Conservation (phyloP, 768 basidiomycete species). For the Rhizopogon salebrosus region DNA sequence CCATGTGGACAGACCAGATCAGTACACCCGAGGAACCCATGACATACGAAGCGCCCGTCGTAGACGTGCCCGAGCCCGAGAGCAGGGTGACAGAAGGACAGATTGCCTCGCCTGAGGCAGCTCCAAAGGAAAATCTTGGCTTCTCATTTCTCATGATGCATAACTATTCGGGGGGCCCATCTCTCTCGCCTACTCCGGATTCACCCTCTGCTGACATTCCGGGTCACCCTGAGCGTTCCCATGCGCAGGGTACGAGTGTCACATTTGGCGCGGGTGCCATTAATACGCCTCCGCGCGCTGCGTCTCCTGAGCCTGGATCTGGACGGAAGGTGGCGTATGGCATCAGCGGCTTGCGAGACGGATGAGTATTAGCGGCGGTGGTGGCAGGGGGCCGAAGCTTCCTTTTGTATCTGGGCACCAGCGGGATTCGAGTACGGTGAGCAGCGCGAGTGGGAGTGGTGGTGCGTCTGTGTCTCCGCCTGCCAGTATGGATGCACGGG, state of each 20-base stretch:
- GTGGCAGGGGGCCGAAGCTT: conserved; percentile 7
- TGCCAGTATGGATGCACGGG: not conserved
- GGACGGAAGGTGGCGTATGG: conserved; percentile 38
- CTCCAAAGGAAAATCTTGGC: not conserved
- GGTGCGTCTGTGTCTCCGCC: not conserved
- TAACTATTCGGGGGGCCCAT: conserved; percentile 5
- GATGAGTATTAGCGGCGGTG: conserved; percentile 65
- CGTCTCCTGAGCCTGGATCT: conserved; percentile 6
- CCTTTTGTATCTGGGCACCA: conserved; percentile 17
- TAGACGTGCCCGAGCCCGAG: not conserved
- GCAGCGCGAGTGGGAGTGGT: not conserved
- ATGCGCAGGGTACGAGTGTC: conserved; percentile 38
- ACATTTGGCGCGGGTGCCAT: conserved; percentile 54
- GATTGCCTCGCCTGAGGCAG: too few relatives aligned
- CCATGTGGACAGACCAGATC: conserved; percentile 87
- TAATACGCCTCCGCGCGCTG: conserved; percentile 35
- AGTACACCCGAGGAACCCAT: conserved; percentile 29
- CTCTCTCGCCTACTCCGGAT: conserved; percentile 21
- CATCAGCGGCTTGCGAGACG: conserved; percentile 64
- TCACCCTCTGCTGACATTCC: conserved; percentile 20
- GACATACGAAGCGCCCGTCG: not conserved
- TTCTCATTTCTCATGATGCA: conserved; percentile 33
- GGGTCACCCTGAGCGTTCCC: conserved; percentile 13
- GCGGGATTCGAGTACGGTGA: conserved; percentile 17
- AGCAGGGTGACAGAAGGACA: too few relatives aligned